These are phyloP conservation scores for Limonomyces culmigenus DNA, from an alignment of 1,284 basidiomycete species.

Conservation along the genomic window DNA sequence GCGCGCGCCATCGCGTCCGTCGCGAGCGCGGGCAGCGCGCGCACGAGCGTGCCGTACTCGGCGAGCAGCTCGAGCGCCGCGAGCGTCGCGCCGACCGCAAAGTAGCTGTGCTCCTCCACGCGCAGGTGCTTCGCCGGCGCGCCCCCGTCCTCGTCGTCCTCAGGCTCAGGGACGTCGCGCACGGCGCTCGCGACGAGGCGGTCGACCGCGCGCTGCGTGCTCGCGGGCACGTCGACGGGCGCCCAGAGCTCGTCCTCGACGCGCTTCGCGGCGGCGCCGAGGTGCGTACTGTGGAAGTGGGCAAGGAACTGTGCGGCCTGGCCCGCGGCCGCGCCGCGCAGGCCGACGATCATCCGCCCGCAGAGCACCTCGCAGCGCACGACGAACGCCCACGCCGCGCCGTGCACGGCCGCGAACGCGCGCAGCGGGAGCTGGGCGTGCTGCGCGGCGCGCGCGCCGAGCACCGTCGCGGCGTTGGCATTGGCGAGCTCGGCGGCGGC, in stretches of 20 bases:
- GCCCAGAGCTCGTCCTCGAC: conserved; percentile 89
- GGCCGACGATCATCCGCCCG: conserved; percentile 79
- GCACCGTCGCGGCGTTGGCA: conserved; percentile 60
- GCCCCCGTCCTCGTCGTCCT: conserved; percentile 13
- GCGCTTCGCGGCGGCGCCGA: conserved; percentile 72
- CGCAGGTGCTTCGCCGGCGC: conserved; percentile 50
- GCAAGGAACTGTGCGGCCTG: conserved; percentile 85
- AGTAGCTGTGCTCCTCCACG: conserved; percentile 76
- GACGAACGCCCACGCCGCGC: conserved; percentile 80
- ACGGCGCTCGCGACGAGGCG: conserved; percentile 72
- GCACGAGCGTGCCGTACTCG: conserved; percentile 81
- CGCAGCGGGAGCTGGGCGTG: conserved; percentile 58
- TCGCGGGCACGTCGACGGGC: conserved; percentile 55
- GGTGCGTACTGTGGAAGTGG: conserved; percentile 69
- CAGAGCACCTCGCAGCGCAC: conserved; percentile 74
- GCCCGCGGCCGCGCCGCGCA: conserved; percentile 69
- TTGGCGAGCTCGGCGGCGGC: conserved; percentile 78
- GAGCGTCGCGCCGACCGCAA: conserved; percentile 74
- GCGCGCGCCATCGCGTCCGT: conserved; percentile 89
- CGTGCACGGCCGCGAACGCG: conserved; percentile 73
- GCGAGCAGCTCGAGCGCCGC: conserved; percentile 61
- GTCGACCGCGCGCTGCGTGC: conserved; percentile 57
- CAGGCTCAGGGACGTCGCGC: conserved; percentile 58
- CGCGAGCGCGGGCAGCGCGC: conserved; percentile 78
- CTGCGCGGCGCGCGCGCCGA: conserved; percentile 62